Conservation (phyloP, 352 stramenopile genomes). For the Blastocystis sp. region DNA sequence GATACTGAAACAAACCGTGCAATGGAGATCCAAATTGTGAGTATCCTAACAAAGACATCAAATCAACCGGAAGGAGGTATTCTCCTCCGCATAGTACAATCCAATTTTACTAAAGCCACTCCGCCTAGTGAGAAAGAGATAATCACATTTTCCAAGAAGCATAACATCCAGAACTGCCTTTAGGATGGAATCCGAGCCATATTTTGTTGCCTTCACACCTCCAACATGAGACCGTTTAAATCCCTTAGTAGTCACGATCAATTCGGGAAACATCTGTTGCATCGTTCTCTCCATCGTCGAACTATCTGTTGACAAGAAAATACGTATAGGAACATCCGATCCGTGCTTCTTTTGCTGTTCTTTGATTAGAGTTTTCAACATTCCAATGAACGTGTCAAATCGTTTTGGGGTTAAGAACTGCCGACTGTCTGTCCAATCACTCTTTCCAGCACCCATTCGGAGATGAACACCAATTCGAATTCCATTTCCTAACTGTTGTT, state of each 20-base stretch:
- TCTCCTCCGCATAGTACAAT: slow-evolving; percentile 47
- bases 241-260: slow-evolving; percentile 24
- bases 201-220: not conserved
- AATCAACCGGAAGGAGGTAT: slow-evolving; percentile 19
- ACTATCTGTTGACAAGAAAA: slow-evolving; percentile 50
- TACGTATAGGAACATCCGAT: not conserved
- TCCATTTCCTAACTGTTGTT: not conserved
- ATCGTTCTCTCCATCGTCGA: not conserved
- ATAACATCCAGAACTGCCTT: slow-evolving; percentile 46
- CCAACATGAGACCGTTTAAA: slow-evolving; percentile 37
- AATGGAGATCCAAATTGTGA: not conserved
- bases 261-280: not conserved
- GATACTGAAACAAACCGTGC: not conserved
- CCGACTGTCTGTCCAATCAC: slow-evolving; percentile 25
- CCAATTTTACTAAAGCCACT: slow-evolving; percentile 59
- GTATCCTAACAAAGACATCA: slow-evolving; percentile 18
- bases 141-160: slow-evolving; percentile 45
- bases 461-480: slow-evolving; percentile 47
- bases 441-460: slow-evolving; percentile 36
- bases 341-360: not conserved
- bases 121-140: slow-evolving; percentile 13
- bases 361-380: not conserved
- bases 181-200: not conserved
- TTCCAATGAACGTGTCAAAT: not conserved
- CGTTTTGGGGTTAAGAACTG: slow-evolving; percentile 22